Conservation (phyloP, 2,329 filamentous ascomycete species). For the Trichoderma semiorbis region DNA sequence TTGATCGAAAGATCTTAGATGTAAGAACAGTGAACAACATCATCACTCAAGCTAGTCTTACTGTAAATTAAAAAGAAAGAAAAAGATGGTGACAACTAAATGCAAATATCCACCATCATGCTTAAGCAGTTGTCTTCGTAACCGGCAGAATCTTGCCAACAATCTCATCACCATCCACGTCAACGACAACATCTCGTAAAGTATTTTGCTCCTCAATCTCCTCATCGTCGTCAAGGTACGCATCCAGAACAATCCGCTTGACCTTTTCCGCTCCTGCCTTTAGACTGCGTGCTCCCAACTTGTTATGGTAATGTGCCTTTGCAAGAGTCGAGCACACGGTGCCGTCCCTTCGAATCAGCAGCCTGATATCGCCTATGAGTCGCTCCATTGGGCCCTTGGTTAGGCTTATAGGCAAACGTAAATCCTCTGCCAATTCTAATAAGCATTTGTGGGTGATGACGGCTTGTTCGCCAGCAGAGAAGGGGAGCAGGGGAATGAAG, state of each 20-base stretch:
- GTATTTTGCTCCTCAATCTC: background rate
- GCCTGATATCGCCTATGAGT: constrained; percentile 7
- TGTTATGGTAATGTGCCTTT: constrained; percentile 2
- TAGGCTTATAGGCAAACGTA: background rate
- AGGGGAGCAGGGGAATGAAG: constrained; percentile 12
- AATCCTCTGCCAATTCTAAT: background rate
- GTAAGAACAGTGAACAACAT: background rate
- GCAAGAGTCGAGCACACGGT: background rate
- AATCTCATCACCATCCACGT: constrained; percentile 3
- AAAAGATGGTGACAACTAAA: background rate
- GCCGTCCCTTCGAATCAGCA: background rate
- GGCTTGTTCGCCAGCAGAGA: constrained; percentile 13
- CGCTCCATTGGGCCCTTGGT: background rate
- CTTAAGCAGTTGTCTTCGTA: too few relatives aligned
- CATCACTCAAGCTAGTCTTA: background rate
- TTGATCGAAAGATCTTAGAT: background rate
- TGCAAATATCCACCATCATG: background rate
- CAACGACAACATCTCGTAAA: background rate
- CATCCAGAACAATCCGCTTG: constrained; percentile 11
- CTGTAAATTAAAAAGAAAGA: background rate
- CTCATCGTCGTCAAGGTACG: constrained; percentile 9
- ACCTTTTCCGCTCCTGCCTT: constrained; percentile 3
- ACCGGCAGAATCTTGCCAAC: background rate
- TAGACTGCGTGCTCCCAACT: constrained; percentile 11
- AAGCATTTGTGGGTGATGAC: constrained; percentile 18